Base-by-base conservation (phyloP, 2,329 filamentous ascomycete genomes). In the Diplocarpon rosae region DNA sequence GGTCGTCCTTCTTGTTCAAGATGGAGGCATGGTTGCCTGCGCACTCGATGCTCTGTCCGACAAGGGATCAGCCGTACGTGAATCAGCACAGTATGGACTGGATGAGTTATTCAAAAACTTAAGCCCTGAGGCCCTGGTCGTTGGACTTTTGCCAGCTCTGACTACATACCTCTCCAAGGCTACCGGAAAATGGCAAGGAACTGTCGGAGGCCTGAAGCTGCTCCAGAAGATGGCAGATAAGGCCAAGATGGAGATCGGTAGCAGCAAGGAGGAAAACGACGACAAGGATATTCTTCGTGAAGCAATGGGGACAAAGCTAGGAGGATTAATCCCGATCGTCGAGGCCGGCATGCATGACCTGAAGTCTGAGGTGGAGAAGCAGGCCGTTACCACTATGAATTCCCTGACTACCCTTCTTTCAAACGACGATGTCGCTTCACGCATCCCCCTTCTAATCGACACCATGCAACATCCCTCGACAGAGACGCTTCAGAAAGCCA, bases 161-260 rank as follows among this genome's bases (percentile, higher is more conserved):
- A 67, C 72, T 50, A 66, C 73, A 42, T 96, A 96, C 63, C 72
- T 98, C 27, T 71, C 72, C 61, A 93, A 87, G 67, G 79, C 78
- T 60, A 84, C 87, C 13, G 89, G 86, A 54, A 98, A 98, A 68
- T 98, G 92, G 92, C 92, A 98, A 68, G 92, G 92, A 49, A 86
- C 85, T 13, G 85, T 95, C 42, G 89, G 84, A 49, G 92, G 86
- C 37, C 83, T 83, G 61, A 80, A 83, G 64, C 66, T 96, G 52
- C 69, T 98, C 47, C 88, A 92, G 62, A 86, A 81, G 65, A 94
- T 96, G 83, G 92, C 92, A 38, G 85, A 94, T 62, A 95, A 93
- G 71, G 85, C 90, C 33, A 84, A 93, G 72, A 80, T 93, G 64
- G 80, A 83, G 44, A 77, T 85, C 51, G 88, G 85, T 48, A 67